Percentiles rank a stretch among this genome's conserved stretches.
Conservation (phyloP, 257 asterid genomes). For the Solanum tacnaense region DNA sequence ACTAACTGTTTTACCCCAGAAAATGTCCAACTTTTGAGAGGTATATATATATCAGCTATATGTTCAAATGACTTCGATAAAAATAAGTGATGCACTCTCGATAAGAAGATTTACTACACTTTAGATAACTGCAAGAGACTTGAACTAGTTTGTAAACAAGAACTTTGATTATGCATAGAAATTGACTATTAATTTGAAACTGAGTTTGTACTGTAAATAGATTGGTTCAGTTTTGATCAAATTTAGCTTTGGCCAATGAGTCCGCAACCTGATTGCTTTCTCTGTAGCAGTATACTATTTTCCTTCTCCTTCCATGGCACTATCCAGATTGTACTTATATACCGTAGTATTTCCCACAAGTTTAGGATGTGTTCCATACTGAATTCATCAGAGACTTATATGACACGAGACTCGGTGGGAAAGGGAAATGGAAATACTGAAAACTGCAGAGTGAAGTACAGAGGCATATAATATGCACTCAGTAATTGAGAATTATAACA, state of each 20-base stretch:
- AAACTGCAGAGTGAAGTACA: neutral
- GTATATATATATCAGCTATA: neutral
- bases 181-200: neutral
- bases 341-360: neutral
- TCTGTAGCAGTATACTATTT: neutral
- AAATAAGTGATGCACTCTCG: neutral
- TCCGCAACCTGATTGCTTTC: neutral
- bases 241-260: neutral
- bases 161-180: neutral
- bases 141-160: neutral
- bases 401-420: neutral
- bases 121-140: neutral
- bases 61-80: neutral
- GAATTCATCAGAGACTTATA: too few relatives aligned
- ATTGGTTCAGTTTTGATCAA: too few relatives aligned
- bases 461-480: neutral
- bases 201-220: neutral
- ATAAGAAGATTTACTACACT: neutral
- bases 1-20: neutral
- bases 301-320: neutral
- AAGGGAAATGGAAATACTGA: neutral
- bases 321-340: neutral
- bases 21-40: neutral
- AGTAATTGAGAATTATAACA: neutral
- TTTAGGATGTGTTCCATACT: neutral